phyloP scores from a whole-genome alignment of 768 basidiomycete species.

The Boletus sensibilis region DNA sequence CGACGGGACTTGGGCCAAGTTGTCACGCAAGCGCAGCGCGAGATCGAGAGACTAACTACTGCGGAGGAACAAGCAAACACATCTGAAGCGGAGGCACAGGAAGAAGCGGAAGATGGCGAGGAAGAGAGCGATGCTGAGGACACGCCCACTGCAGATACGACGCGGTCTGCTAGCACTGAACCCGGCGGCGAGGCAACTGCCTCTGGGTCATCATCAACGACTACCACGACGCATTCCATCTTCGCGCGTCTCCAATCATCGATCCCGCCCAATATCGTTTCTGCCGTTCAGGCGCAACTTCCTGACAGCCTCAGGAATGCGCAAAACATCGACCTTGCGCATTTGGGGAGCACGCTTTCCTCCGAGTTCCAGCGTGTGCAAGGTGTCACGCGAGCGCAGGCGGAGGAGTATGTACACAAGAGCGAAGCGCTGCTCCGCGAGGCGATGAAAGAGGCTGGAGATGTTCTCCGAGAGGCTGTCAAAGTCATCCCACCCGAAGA shows the following conservation, averaged over 20 bases:
- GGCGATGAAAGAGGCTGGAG: slow-evolving; percentile 77
- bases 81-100: slow-evolving; percentile 4
- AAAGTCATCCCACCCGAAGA: slow-evolving; percentile 87
- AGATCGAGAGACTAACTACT: slow-evolving; percentile 58
- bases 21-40: slow-evolving; percentile 78
- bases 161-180: slow-evolving; percentile 20
- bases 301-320: slow-evolving; percentile 66
- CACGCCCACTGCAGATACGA: slow-evolving; percentile 24
- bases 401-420: slow-evolving; percentile 82
- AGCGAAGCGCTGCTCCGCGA: slow-evolving; percentile 64
- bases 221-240: slow-evolving; percentile 43
- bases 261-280: slow-evolving; percentile 71
- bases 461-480: slow-evolving; percentile 82
- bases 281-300: slow-evolving; percentile 64
- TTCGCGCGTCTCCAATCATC: slow-evolving; percentile 72
- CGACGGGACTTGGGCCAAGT: slow-evolving; percentile 71
- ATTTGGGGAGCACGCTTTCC: slow-evolving; percentile 61
- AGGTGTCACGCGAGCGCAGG: slow-evolving; percentile 69
- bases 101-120: slow-evolving; percentile 17
- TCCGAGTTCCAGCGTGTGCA: slow-evolving; percentile 73
- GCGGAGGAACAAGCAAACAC: slow-evolving; percentile 28
- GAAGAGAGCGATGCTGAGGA: slow-evolving; percentile 26
- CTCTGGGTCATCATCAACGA: slow-evolving; percentile 5
- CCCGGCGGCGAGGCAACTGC: slow-evolving; percentile 16
- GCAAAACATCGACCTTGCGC: slow-evolving; percentile 64